Base-by-base conservation (phyloP, 768 basidiomycete species). In the Lentinus tigrinus region DNA sequence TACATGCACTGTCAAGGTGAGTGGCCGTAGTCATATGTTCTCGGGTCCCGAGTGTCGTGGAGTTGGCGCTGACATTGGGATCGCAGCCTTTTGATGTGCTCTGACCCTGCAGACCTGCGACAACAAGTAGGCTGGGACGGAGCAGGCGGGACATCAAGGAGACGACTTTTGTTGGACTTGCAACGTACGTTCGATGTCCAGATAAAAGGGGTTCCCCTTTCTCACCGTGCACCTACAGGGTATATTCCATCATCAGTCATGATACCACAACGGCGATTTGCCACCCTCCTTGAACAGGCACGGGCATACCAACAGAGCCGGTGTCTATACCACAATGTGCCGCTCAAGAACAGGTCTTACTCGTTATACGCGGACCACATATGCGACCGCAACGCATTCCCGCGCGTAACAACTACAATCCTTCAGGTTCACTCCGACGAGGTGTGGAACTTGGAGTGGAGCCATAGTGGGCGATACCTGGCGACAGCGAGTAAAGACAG, bases 391-490 rank as follows among this genome's bases (percentile, higher is more conserved):
- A 81, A 83, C 26, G 82, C 82, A 39, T 98, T 99, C 74, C 97
- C 97, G 7, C 82, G 84, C 44, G 77, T 88, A 24, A 95, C 91
- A 13, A 95, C 93, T 3, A 88, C 89, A 24, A 87, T 95, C 51
- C 76, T 98, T 58, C 83, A 87, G 44, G 91, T 88, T 28, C 96
- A 98, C 72, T 81, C 78, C 11, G 93, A 98, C 69, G 94, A 99
- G 70, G 95, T 99, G 42, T 98, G 96, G 95, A 87, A 90, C 68
- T 73, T 98, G 58, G 89, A 89, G 69, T 99, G 95, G 95, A 96
- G 94, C 72, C 92, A 91, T 65, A 87, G 88, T 69, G 97, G 97
- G 2, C 72, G 74, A 48, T 87, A 81, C 65, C 78, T 99, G 49
- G 97, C 95, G 28, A 95, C 87, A 63, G 91, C 89, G 37, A 89